Base-by-base conservation (phyloP, 2,329 filamentous ascomycete species). In the Aspergillus tanneri region DNA sequence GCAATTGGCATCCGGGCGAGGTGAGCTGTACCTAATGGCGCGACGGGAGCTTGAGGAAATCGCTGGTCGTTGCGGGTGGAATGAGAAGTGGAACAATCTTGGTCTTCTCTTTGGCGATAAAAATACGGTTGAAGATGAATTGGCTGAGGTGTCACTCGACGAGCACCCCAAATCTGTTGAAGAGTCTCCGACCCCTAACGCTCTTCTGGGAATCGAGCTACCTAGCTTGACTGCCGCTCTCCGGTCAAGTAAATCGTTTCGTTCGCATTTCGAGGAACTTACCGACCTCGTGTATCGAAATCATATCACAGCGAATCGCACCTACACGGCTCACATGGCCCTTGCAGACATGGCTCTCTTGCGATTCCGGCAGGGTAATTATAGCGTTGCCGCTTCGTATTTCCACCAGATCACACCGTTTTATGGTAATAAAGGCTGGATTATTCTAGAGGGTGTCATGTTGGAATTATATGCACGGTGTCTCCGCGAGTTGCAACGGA, bases 261-360 rank as follows among this genome's bases (percentile, higher is more conserved):
- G 85, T 53, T 74, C 76, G 5, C 73, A 85, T 0, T 88, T 86
- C 59, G 83, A 92, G 63, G 84, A 82, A 8, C 76, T 96, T n/a
- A 96, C 89, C 6, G 87, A 93, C 58, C 85, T 88, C 53, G 85
- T 91, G 3, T 81, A 95, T 47, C 86, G 87, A 2, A 88, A 96
- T 63, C 95, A 88, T 65, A 84, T 84, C 11, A 82, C 90, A 4
- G 90, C 91, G 4, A 87, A 85, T 46, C 87, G 92, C 54, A 78
- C 77, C 0, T 86, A 95, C 58, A 88, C 89, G 6, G 85, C 87
- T 1, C 85, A 95, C 58, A 80, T 84, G 16, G 84, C 85, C 51
- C 82, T 91, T 67, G 87, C 89, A 8, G 93, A 99, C 67, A 78
- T 97, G 37, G 93, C 90, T 1, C 80, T 93, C 4, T 74, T 96